Conservation (phyloP, 352 stramenopile species). For the Phytophthora pinifolia region DNA sequence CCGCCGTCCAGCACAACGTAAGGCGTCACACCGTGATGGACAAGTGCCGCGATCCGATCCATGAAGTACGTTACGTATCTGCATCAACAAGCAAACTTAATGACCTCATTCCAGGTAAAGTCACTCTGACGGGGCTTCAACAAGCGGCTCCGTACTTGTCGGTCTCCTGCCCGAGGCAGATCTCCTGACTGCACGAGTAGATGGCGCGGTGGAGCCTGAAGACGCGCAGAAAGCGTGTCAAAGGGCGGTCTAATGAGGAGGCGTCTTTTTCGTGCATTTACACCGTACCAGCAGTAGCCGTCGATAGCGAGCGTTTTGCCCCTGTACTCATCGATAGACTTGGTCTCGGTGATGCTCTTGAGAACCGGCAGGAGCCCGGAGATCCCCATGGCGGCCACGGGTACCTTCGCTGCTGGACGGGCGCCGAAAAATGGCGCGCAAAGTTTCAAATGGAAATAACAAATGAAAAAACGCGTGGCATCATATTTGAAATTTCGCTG, state of each 20-base stretch:
- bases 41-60: slow-evolving; percentile 49
- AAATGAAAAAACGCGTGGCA: too few species aligned
- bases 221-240: background rate
- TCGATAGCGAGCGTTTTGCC: slow-evolving; percentile 75
- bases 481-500: slow-evolving; percentile 9
- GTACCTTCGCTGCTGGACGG: slow-evolving; percentile 28
- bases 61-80: slow-evolving; percentile 85
- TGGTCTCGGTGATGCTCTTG: slow-evolving; percentile 73
- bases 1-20: slow-evolving; percentile 84
- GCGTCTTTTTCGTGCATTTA: background rate
- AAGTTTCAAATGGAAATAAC: slow-evolving; percentile 23
- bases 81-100: slow-evolving; percentile 9
- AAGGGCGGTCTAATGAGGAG: background rate
- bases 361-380: slow-evolving; percentile 65
- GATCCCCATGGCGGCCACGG: slow-evolving; percentile 45
- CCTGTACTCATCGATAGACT: slow-evolving; percentile 51
- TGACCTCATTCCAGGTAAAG: slow-evolving; percentile 3
- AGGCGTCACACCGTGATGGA: slow-evolving; percentile 58
- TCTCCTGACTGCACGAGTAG: slow-evolving; percentile 72
- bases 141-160: slow-evolving; percentile 49
- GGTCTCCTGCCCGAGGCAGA: slow-evolving; percentile 64
- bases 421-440: slow-evolving; percentile 38
- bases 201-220: slow-evolving; percentile 79
- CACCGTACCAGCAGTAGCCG: slow-evolving; percentile 78
- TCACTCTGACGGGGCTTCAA: background rate